Conservation (phyloP, 1,284 basidiomycete genomes). For the Hymenochaete sp. region DNA sequence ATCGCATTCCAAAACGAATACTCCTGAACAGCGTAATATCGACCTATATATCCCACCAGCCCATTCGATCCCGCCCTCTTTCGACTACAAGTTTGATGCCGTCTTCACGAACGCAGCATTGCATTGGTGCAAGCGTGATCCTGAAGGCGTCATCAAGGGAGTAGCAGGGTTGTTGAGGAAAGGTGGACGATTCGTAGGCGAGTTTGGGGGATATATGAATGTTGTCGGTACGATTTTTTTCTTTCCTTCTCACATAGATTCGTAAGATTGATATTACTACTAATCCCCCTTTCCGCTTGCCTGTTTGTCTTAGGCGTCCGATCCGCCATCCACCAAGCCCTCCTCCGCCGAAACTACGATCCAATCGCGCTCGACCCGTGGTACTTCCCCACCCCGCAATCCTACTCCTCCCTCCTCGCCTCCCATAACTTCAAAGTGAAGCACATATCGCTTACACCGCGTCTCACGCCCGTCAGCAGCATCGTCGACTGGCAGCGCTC, state of each 20-base stretch:
- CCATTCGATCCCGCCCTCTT: slow-evolving; percentile 18
- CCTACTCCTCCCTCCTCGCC: slow-evolving; percentile 56
- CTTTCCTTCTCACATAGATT: not conserved
- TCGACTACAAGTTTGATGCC: slow-evolving; percentile 38
- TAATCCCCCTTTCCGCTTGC: slow-evolving; percentile 11
- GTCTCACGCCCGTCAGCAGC: slow-evolving; percentile 56
- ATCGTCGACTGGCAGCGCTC: slow-evolving; percentile 63
- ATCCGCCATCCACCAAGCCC: slow-evolving; percentile 46
- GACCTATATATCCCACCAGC: too few relatives aligned
- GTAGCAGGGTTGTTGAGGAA: slow-evolving; percentile 53
- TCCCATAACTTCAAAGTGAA: slow-evolving; percentile 46
- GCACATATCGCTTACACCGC: slow-evolving; percentile 54
- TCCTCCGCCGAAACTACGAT: slow-evolving; percentile 49
- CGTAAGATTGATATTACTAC: not conserved
- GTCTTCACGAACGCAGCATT: slow-evolving; percentile 74
- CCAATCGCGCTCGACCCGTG: slow-evolving; percentile 62
- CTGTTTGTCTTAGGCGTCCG: slow-evolving; percentile 42
- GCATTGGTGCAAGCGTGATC: slow-evolving; percentile 79
- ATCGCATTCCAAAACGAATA: too few relatives aligned
- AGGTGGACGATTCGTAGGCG: slow-evolving; percentile 63
- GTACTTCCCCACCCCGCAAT: slow-evolving; percentile 69
- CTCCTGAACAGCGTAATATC: too few relatives aligned
- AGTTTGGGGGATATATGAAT: slow-evolving; percentile 75
- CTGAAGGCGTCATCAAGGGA: slow-evolving; percentile 52
- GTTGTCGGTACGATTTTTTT: slow-evolving; percentile 40